Conservation (phyloP, 2,329 filamentous ascomycete genomes). For the Aurifilum marmelostoma region DNA sequence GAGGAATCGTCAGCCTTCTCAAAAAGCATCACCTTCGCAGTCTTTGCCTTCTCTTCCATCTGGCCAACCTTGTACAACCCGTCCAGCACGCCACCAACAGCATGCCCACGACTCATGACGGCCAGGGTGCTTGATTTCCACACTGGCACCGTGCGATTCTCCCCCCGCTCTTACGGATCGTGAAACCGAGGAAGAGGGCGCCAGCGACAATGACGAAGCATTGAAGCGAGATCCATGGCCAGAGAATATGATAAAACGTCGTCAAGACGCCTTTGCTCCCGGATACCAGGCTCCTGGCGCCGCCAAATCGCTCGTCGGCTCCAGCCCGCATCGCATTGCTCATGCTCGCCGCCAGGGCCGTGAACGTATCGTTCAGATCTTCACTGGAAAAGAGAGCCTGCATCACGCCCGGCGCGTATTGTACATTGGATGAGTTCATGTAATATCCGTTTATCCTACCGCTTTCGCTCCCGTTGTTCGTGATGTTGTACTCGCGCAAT, state of each 20-base stretch:
- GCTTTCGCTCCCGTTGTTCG: background rate
- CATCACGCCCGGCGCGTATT: slow-evolving; percentile 7
- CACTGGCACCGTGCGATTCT: background rate
- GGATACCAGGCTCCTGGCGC: background rate
- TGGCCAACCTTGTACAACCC: slow-evolving; percentile 4
- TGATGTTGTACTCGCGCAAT: background rate
- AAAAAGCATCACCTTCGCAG: slow-evolving; percentile 6
- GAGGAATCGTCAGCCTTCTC: background rate
- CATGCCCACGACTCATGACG: slow-evolving; percentile 4
- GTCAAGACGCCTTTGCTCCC: slow-evolving; percentile 10
- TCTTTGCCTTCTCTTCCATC: slow-evolving; percentile 16
- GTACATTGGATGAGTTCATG: background rate
- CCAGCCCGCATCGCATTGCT: slow-evolving; percentile 18
- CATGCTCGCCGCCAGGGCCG: slow-evolving; percentile 18
- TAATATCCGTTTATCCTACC: slow-evolving; percentile 9
- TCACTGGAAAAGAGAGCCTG: slow-evolving; percentile 14
- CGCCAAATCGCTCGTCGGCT: background rate
- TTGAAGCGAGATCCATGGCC: slow-evolving; percentile 25
- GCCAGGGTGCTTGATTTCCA: slow-evolving; percentile 22
- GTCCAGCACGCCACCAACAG: slow-evolving; percentile 11
- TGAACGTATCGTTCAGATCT: slow-evolving; percentile 20
- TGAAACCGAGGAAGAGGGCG: slow-evolving; percentile 13
- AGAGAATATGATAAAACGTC: slow-evolving; percentile 20
- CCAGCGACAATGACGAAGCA: slow-evolving; percentile 11
- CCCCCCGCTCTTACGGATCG: background rate